A percentile compares a stretch with the other conserved stretches of the same genome.
phyloP scores from a whole-genome alignment of 1,284 basidiomycete species.

The Heterobasidion parviporum region DNA sequence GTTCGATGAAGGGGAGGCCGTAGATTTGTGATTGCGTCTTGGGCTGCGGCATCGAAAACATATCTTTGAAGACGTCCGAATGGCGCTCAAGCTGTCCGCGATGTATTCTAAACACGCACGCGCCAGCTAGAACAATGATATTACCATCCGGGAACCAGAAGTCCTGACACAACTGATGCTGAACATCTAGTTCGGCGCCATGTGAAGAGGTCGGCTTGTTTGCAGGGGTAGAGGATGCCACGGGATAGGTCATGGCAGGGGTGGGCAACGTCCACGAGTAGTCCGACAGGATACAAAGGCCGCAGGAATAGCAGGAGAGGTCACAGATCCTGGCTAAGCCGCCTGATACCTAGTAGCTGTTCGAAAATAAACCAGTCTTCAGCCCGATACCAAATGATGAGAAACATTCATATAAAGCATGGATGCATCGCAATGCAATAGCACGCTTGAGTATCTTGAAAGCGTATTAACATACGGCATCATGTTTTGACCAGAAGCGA shows the following conservation, averaged over 20 bases:
- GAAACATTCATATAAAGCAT: neutral
- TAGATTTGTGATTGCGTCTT: neutral
- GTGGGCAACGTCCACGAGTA: too few relatives aligned
- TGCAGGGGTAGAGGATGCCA: neutral
- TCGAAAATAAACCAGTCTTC: neutral
- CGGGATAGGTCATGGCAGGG: neutral
- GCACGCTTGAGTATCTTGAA: too few relatives aligned
- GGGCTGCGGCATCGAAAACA: conserved; percentile 57
- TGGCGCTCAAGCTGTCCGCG: conserved; percentile 62
- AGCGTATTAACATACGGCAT: too few relatives aligned
- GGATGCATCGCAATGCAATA: too few relatives aligned
- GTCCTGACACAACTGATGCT: conserved; percentile 29
- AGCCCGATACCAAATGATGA: neutral
- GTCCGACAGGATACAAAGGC: too few relatives aligned
- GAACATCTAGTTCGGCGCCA: neutral
- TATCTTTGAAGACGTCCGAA: conserved; percentile 59
- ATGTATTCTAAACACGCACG: conserved; percentile 62
- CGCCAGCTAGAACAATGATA: conserved; percentile 47
- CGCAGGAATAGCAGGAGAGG: too few relatives aligned
- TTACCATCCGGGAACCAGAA: conserved; percentile 71
- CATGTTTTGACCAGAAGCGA: too few relatives aligned
- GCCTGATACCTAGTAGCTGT: neutral
- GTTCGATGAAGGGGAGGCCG: conserved; percentile 33
- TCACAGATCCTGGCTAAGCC: too few relatives aligned
- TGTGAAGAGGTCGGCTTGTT: conserved; percentile 15